Evolutionary conservation across 139 green algal genomes (phyloP).

Genomic region (Spirogloea muscicola): DNA sequence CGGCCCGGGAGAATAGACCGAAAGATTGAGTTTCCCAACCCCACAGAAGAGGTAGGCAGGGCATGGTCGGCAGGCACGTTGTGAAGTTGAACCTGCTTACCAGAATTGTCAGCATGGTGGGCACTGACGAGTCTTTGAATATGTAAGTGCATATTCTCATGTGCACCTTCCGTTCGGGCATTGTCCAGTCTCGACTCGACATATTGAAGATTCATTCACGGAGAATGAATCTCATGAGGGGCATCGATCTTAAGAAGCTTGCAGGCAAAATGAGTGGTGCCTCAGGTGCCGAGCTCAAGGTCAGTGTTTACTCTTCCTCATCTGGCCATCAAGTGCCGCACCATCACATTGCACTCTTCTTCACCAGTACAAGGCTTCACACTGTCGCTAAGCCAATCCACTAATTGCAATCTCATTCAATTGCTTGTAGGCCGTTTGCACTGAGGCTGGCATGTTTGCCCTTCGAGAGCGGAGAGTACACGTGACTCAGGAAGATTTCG

Average conservation of each 20-base stretch:
- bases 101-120: too few relatives aligned
- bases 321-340: not conserved
- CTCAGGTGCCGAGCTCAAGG: conserved; percentile 94
- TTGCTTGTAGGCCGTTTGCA: conserved; percentile 69
- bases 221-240: conserved; percentile 89
- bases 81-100: too few relatives aligned
- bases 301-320: conserved; percentile 15
- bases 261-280: conserved; percentile 85
- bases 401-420: too few relatives aligned
- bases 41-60: conserved; percentile 73
- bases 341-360: too few relatives aligned
- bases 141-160: too few relatives aligned
- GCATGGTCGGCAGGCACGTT: too few relatives aligned
- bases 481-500: conserved; percentile 98
- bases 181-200: conserved; percentile 66
- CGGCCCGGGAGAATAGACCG: conserved; percentile 96
- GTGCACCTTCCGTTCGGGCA: too few relatives aligned
- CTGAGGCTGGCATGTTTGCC: conserved; percentile 98
- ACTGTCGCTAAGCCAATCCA: too few relatives aligned
- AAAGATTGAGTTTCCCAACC: conserved; percentile 99
- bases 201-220: conserved; percentile 93
- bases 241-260: conserved; percentile 93
- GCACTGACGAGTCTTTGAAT: too few relatives aligned
- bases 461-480: conserved; percentile 93
- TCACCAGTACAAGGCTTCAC: too few relatives aligned